Percentiles rank a stretch among this genome's conserved stretches.
Conservation (phyloP, 768 basidiomycete genomes). For the Basidioascus undulatus region DNA sequence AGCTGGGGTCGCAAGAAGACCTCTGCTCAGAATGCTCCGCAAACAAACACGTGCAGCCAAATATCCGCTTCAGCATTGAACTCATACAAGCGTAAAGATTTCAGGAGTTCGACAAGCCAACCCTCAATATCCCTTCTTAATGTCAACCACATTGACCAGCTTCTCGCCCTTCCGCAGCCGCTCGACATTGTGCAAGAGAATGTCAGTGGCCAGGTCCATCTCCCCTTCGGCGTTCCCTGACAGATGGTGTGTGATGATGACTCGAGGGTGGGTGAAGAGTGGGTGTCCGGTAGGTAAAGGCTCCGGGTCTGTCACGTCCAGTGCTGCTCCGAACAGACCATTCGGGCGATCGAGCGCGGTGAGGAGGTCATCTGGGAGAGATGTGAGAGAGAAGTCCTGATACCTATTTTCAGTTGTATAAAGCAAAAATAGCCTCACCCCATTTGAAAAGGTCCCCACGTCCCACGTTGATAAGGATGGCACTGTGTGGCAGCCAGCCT, state of each 20-base stretch:
- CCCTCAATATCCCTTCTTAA: too few relatives aligned
- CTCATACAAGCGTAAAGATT: too few relatives aligned
- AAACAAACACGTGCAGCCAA: too few relatives aligned
- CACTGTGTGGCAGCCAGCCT: constrained; percentile 16
- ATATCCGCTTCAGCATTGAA: too few relatives aligned
- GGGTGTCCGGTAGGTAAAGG: constrained; percentile 18
- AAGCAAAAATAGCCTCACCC: too few relatives aligned
- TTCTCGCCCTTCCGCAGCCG: constrained; percentile 12
- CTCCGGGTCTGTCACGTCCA: constrained; percentile 21
- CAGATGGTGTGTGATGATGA: constrained; percentile 20
- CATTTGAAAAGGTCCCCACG: constrained; percentile 18
- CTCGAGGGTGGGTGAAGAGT: constrained; percentile 17
- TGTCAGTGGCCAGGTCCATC: constrained; percentile 14
- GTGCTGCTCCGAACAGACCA: constrained; percentile 8
- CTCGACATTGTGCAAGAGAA: constrained; percentile 16
- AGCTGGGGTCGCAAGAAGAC: too few relatives aligned
- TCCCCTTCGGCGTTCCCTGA: constrained; percentile 17
- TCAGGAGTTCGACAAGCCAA: too few relatives aligned
- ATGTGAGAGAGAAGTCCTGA: too few relatives aligned
- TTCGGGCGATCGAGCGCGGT: too few relatives aligned
- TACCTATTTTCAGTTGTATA: too few relatives aligned
- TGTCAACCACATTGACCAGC: too few relatives aligned
- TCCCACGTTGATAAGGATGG: constrained; percentile 20
- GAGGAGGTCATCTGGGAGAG: constrained; percentile 13
- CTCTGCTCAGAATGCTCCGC: too few relatives aligned